Evolutionary conservation across 2,329 filamentous ascomycete species (phyloP), one percentile per base, ranked within the genome.

Genomic region (Ophiostoma sp.): DNA sequence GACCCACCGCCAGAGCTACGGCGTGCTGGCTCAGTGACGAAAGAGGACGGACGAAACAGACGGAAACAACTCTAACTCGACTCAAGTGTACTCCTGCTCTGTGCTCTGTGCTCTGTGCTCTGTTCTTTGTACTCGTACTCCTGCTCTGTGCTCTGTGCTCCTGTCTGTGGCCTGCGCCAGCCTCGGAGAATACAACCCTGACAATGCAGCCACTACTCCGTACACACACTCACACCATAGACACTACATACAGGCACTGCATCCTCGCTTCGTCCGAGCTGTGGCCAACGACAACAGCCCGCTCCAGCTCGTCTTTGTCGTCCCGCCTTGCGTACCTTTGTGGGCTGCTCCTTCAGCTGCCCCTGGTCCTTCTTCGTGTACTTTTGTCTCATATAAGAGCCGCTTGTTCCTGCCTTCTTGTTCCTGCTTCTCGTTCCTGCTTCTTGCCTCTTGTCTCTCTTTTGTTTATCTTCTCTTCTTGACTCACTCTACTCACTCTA

Each of bases 151-250:
- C 45, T 49, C 45, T 49, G 42, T 44, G 12, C 2, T 44, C 8
- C 42, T 49, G 27, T 27, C 11, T 7, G 7, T 36, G 5, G 5
- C 9, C 16, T 47, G 18, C 16, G 63, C 42, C 63, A 38, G 55
- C 5, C 55, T 60, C 55, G 55, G 27, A 60, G 55, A 60, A 60
- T 60, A 60, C 49, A 60, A 18, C 55, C 55, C 55, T 60, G 55
- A 16, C 55, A 18, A n/a, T 58, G 52, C 52, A 58, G 27, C 52
- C 18, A 36, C 52, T 38, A 14, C 11, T 44, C 45, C 45, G 12
- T 27, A 27, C 27, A 27, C 27, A 27, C 27, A 27, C 27, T 27
- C 27, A 27, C 27, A 27, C 27, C 27, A 27, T 27, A 27, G 27
- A 27, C 27, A 27, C 27, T 27, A 27, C 2, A 27, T 44, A 12